phyloP scores from a whole-genome alignment of 768 basidiomycete genomes.

The Holtermanniella nyarrowii region DNA sequence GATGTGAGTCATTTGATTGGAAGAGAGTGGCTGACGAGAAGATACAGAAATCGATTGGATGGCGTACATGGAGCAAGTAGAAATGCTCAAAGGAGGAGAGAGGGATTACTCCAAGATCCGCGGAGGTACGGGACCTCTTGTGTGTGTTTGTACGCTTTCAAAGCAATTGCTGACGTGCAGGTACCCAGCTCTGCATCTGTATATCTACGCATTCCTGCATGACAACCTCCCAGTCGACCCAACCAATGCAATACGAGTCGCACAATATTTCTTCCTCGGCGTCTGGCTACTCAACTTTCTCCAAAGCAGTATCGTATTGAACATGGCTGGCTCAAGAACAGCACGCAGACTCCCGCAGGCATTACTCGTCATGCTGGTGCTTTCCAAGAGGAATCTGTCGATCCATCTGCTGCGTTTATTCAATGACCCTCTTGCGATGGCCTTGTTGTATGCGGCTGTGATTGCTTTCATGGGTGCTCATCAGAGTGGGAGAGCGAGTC shows the following conservation, averaged over 20 bases:
- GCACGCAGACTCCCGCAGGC: constrained; percentile 43
- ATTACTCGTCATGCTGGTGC: constrained; percentile 49
- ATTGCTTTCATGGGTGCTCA: constrained; percentile 57
- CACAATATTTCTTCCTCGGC: constrained; percentile 66
- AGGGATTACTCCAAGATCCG: constrained; percentile 67
- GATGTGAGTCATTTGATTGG: constrained; percentile 53
- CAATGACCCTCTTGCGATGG: constrained; percentile 72
- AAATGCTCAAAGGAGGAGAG: constrained; percentile 68
- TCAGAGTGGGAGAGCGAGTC: constrained; percentile 47
- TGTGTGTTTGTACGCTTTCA: constrained; percentile 50
- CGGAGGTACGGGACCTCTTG: constrained; percentile 86
- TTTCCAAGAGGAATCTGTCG: constrained; percentile 90
- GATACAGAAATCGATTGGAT: constrained; percentile 98
- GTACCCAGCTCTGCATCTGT: constrained; percentile 88
- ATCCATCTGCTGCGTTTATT: constrained; percentile 85
- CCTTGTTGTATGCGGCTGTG: constrained; percentile 51
- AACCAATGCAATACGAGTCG: constrained; percentile 50
- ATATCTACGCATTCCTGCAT: constrained; percentile 65
- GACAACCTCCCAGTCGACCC: constrained; percentile 48
- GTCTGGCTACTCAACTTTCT: constrained; percentile 62
- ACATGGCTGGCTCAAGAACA: constrained; percentile 12
- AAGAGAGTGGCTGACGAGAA: constrained; percentile 38
- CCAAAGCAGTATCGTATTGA: constrained; percentile 61
- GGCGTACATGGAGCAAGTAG: constrained; percentile 85
- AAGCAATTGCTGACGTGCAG: constrained; percentile 43